Evolutionary conservation across 768 basidiomycete genomes (phyloP), one percentile per base, ranked within the genome.

Genomic region (Lactifluus pinguis): DNA sequence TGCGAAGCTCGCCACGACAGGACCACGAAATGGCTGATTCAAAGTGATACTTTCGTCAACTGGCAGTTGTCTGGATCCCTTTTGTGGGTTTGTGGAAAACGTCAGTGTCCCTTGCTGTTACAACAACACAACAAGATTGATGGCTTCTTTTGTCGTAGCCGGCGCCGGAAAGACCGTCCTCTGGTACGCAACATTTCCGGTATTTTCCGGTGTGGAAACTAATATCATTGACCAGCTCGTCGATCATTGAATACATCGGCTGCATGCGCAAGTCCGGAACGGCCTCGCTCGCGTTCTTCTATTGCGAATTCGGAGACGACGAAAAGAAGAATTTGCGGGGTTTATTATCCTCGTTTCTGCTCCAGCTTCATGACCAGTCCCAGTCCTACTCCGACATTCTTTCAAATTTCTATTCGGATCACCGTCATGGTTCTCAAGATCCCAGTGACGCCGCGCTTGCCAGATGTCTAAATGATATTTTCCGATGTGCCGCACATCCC

Each of bases 71-170:
- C 45, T 4, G 45, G 45, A 13, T 47, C 45, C 8, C 45, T 47
- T 4, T 25, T 60, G 36, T 59, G 58, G 52, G 19, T 59, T 4
- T 38, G 53, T 14, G 58, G 58, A 14, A 59, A 59, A 30, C 58
- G 58, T 59, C n/a, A 21, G 51, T 29, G 44, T 48, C 17, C 34
- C 9, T 4, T 38, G 6, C 47, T 13, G 3, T n/a, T n/a, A n/a
- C n/a, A n/a, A n/a, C n/a, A n/a, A n/a, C n/a, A n/a, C n/a, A 6
- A 7, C 4, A 0, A 8, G 19, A 4, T 19, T 54, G 29, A 48
- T 9, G 4, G 3, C 14, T 14, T 38, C 5, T 15, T 8, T 38
- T 7, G 30, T 17, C 30, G n/a, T 19, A 53, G 59, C 59, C 36
- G 59, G 44, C n/a, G 51, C 51, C 0, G 59, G 59, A 5, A 59